phyloP scores from a whole-genome alignment of 306 rosid genomes.

The Canavalia gladiata region DNA sequence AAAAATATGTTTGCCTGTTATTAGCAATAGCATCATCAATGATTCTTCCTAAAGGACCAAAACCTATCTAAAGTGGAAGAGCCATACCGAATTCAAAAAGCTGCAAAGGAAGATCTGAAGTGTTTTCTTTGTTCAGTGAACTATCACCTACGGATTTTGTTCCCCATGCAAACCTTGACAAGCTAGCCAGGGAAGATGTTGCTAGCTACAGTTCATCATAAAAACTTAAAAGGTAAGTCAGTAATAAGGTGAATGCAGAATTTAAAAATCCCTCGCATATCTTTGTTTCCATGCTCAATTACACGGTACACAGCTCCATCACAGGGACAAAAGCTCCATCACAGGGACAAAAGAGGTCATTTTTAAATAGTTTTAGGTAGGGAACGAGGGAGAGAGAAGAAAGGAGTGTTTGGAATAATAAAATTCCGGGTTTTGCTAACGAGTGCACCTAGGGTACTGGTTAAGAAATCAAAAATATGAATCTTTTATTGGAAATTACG shows the following conservation, averaged over 20 bases:
- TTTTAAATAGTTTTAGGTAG: background rate
- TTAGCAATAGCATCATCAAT: constrained; percentile 32
- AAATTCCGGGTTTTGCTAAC: too few relatives aligned
- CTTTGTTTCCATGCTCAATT: background rate
- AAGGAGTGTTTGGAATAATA: background rate
- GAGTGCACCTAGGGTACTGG: too few relatives aligned
- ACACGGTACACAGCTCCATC: background rate
- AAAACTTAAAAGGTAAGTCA: constrained; percentile 43
- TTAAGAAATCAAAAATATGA: too few relatives aligned
- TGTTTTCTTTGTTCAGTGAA: constrained; percentile 48
- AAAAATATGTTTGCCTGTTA: background rate
- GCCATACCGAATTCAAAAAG: constrained; percentile 89
- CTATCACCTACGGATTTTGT: constrained; percentile 56
- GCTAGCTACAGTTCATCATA: constrained; percentile 59
- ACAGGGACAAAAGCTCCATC: background rate
- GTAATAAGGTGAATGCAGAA: constrained; percentile 38
- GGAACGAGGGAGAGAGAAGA: background rate
- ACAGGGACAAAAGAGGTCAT: background rate
- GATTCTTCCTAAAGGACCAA: background rate
- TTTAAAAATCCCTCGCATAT: constrained; percentile 9
- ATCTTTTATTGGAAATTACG: too few relatives aligned
- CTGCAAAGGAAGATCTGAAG: constrained; percentile 71
- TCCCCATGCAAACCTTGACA: constrained; percentile 94
- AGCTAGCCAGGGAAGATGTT: constrained; percentile 78
- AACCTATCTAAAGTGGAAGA: constrained; percentile 30